phyloP scores from a whole-genome alignment of 345 rosid genomes.

The Populus pruinosa region DNA sequence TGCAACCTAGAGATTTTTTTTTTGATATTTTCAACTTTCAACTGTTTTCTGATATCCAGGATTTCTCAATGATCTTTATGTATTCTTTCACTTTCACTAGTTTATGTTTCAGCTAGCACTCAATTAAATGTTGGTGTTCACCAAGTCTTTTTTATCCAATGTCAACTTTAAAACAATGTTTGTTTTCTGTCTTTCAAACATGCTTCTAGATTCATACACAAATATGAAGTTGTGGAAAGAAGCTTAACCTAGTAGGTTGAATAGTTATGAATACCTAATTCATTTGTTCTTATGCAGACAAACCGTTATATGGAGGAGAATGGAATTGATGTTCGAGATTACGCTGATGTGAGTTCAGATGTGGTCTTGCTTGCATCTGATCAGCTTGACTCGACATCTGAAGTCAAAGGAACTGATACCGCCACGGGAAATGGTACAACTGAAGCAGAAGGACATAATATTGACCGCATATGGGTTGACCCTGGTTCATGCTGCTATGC shows the following conservation, averaged over 20 bases:
- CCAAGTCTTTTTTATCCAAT: background rate
- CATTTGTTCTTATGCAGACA: conserved; percentile 38
- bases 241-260: background rate
- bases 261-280: background rate
- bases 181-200: background rate
- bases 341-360: conserved; percentile 64
- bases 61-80: too few relatives aligned
- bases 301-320: conserved; percentile 41
- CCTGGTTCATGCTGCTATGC: conserved; percentile 86
- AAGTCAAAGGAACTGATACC: conserved; percentile 7
- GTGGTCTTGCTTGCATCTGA: conserved; percentile 58
- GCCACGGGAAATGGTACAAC: conserved; percentile 10
- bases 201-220: background rate
- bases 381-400: conserved; percentile 42
- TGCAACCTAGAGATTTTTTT: background rate
- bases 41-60: too few relatives aligned
- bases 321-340: conserved; percentile 70
- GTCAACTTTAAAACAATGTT: background rate
- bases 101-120: background rate
- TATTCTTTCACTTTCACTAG: too few relatives aligned
- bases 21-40: background rate
- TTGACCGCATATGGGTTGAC: conserved; percentile 72
- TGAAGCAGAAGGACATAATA: conserved; percentile 28
- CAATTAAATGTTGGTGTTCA: background rate
- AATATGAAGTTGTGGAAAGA: background rate